A percentile compares a stretch with the other conserved stretches of the same genome.
Conservation (phyloP, 1,139 yeast species). For the Blastobotrys petasosporus region DNA sequence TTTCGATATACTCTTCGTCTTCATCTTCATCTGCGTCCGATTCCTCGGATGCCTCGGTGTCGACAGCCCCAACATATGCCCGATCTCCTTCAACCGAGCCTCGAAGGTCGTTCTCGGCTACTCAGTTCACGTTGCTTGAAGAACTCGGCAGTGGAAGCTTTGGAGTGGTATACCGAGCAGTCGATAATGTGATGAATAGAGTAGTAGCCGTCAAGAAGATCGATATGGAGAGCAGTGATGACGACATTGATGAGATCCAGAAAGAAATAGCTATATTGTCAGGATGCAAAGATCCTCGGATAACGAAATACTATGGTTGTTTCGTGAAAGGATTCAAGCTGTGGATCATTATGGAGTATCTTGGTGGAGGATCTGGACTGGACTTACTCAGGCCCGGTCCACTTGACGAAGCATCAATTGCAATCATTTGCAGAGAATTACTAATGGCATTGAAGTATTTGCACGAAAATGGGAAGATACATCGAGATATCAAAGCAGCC, state of each 20-base stretch:
- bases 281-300: slow-evolving; percentile 63
- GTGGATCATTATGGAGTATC: slow-evolving; percentile 75
- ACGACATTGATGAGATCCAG: slow-evolving; percentile 72
- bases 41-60: slow-evolving; percentile 6
- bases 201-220: slow-evolving; percentile 37
- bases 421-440: slow-evolving; percentile 52
- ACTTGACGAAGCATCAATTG: slow-evolving; percentile 49
- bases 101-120: slow-evolving; percentile 36
- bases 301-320: slow-evolving; percentile 74
- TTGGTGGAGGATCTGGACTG: slow-evolving; percentile 78
- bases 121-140: slow-evolving; percentile 57
- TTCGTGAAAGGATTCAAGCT: slow-evolving; percentile 72
- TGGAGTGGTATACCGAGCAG: slow-evolving; percentile 78
- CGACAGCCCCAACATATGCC: slow-evolving; percentile 3
- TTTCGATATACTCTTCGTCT: not conserved
- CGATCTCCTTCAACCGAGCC: not conserved
- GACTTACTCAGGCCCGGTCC: slow-evolving; percentile 58
- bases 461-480: slow-evolving; percentile 75
- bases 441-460: slow-evolving; percentile 65
- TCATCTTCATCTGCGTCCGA: slow-evolving; percentile 3
- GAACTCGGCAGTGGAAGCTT: slow-evolving; percentile 86
- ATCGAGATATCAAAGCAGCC: slow-evolving; percentile 83
- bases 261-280: slow-evolving; percentile 72
- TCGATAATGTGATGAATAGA: slow-evolving; percentile 37
- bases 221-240: slow-evolving; percentile 71